Conservation (phyloP, 2,329 filamentous ascomycete species). For the Paraphoma sp. region DNA sequence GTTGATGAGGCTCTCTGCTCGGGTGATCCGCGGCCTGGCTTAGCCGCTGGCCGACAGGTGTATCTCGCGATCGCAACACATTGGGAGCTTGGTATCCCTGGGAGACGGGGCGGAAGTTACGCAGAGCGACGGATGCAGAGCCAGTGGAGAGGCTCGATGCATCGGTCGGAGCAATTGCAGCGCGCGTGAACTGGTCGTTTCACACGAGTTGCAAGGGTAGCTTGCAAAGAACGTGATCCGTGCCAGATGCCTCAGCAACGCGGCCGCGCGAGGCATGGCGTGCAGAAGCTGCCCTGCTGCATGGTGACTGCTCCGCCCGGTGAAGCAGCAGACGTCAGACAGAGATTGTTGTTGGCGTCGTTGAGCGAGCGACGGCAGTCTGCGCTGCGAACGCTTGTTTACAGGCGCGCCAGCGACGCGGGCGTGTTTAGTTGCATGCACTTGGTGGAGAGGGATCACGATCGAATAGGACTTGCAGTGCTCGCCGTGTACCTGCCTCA, state of each 20-base stretch:
- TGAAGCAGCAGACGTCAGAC: slow-evolving; percentile 25
- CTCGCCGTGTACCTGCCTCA: neutral
- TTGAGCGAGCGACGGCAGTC: neutral
- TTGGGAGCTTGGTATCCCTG: slow-evolving; percentile 25
- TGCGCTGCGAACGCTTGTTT: slow-evolving; percentile 20
- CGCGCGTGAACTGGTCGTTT: slow-evolving; percentile 34
- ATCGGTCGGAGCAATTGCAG: slow-evolving; percentile 17
- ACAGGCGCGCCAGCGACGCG: slow-evolving; percentile 6
- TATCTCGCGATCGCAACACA: slow-evolving; percentile 12
- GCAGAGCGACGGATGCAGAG: slow-evolving; percentile 21
- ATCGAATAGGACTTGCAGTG: slow-evolving; percentile 11
- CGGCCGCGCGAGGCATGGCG: slow-evolving; percentile 18
- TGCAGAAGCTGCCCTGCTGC: slow-evolving; percentile 19
- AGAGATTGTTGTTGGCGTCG: slow-evolving; percentile 4
- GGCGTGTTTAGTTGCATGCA: slow-evolving; percentile 18
- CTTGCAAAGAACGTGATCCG: slow-evolving; percentile 27
- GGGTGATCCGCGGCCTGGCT: slow-evolving; percentile 13
- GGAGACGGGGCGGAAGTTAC: slow-evolving; percentile 34
- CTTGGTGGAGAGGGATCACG: slow-evolving; percentile 15
- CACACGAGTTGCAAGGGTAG: slow-evolving; percentile 22
- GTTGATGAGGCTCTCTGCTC: slow-evolving; percentile 2
- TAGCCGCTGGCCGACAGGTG: slow-evolving; percentile 13
- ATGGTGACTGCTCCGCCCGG: slow-evolving; percentile 14
- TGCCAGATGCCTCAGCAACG: slow-evolving; percentile 33
- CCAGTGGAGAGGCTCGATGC: neutral